These are phyloP conservation scores for Xanthoparmelia taractica DNA, from an alignment of 495 filamentous ascomycete genomes.

Conservation along the genomic window DNA sequence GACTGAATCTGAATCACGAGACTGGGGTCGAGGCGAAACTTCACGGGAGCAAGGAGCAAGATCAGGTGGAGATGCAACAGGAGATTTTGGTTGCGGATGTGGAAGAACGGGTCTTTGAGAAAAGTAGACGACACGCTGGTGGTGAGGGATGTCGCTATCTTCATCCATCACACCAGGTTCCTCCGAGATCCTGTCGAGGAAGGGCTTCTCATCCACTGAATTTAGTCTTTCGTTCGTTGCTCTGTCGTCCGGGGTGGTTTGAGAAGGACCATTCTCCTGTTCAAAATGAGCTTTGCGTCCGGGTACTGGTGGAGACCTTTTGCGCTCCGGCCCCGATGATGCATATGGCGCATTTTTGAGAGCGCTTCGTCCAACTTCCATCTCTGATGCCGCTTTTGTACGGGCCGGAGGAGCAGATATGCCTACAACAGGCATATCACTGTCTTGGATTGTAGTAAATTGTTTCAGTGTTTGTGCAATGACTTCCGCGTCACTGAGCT, in stretches of 20 bases:
- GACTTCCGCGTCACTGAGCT: conserved; percentile 1
- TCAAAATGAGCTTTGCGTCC: conserved; percentile 1
- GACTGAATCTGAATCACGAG: not conserved
- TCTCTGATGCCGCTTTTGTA: not conserved
- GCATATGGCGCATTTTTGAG: not conserved
- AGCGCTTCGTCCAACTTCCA: not conserved
- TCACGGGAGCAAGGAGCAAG: not conserved
- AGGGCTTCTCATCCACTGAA: not conserved
- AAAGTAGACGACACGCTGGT: not conserved
- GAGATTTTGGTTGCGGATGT: not conserved
- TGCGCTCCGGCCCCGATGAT: not conserved
- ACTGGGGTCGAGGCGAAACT: conserved; percentile 1
- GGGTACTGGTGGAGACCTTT: not conserved
- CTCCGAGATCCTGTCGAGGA: not conserved
- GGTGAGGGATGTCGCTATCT: not conserved
- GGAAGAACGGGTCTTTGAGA: not conserved
- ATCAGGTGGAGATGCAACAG: not conserved
- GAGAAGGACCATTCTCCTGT: not conserved
- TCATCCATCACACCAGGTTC: not conserved
- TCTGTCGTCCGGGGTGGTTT: not conserved
- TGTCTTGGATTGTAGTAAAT: not conserved
- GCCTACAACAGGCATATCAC: not conserved
- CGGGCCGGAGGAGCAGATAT: not conserved
- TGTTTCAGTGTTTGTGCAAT: not conserved
- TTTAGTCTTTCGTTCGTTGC: not conserved